These are phyloP conservation scores for Aureobasidium sp. DNA, from an alignment of 2,329 filamentous ascomycete genomes.

Conservation along the genomic window DNA sequence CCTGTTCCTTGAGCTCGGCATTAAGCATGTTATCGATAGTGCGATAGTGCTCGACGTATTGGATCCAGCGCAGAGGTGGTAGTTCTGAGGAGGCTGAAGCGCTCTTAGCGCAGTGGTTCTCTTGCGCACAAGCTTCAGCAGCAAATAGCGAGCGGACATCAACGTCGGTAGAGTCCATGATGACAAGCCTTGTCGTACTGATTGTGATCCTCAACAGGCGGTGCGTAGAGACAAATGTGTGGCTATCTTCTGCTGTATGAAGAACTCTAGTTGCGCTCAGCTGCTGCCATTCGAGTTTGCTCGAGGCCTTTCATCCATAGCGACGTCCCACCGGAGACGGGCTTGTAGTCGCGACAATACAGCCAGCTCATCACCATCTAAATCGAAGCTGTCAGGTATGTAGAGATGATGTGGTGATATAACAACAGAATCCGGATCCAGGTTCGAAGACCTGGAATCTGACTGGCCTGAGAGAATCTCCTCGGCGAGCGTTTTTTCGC, in stretches of 20 bases:
- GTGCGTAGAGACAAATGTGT: not conserved
- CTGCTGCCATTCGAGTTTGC: not conserved
- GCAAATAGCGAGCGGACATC: not conserved
- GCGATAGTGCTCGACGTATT: not conserved
- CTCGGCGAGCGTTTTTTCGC: not conserved
- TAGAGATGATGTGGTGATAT: constrained; percentile 12
- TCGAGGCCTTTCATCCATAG: constrained; percentile 9
- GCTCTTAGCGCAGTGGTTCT: not conserved
- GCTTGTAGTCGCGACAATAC: constrained; percentile 2
- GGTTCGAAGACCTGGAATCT: not conserved
- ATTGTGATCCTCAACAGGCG: not conserved
- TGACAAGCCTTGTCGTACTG: not conserved
- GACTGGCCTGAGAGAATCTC: not conserved
- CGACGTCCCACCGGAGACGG: constrained; percentile 1
- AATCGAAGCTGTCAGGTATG: constrained; percentile 7
- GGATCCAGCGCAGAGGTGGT: not conserved
- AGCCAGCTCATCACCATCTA: not conserved
- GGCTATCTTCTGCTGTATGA: no score
- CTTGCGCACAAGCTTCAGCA: not conserved
- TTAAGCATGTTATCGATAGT: not conserved
- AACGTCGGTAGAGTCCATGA: not conserved
- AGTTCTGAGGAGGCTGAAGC: not conserved
- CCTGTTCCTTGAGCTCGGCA: not conserved
- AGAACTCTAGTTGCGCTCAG: not conserved
- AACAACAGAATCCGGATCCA: not conserved